Conservation (phyloP, 2,329 filamentous ascomycete species). For the Scleromitrula shiraiana region DNA sequence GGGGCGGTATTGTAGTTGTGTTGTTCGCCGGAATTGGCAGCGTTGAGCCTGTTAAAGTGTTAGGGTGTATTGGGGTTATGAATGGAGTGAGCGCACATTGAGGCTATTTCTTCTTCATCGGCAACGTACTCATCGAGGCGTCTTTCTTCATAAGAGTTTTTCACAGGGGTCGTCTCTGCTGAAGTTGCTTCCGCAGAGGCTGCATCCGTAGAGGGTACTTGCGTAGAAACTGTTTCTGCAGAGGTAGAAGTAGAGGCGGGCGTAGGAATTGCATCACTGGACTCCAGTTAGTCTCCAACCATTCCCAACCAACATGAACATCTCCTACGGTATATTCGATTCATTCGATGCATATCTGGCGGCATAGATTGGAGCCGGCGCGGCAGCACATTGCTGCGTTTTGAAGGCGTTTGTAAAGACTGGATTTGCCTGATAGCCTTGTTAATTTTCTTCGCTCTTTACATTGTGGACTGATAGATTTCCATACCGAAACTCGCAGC, state of each 20-base stretch:
- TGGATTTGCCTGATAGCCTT: conserved; percentile 15
- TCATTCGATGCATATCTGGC: neutral
- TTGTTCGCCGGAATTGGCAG: neutral
- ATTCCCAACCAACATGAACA: too few species aligned
- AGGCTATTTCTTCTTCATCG: too few species aligned
- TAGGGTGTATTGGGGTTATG: neutral
- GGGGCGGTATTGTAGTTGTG: too few species aligned
- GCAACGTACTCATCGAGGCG: too few species aligned
- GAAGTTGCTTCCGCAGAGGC: too few species aligned
- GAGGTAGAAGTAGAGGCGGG: too few species aligned
- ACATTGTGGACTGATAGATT: neutral
- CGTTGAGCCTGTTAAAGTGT: conserved; percentile 4
- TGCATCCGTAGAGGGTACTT: too few species aligned
- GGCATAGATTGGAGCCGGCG: neutral
- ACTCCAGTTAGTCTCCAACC: neutral
- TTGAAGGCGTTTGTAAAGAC: conserved; percentile 3
- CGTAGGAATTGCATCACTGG: neutral
- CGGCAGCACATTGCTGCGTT: conserved; percentile 1
- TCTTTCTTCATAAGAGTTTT: too few species aligned
- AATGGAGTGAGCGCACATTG: neutral
- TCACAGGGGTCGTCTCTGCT: too few species aligned
- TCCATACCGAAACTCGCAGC: conserved; percentile 11
- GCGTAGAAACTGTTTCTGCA: neutral
- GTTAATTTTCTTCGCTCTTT: neutral
- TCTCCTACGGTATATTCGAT: conserved; percentile 2